phyloP scores from a whole-genome alignment of 805 yeast genomes.

The Candida boleticola region DNA sequence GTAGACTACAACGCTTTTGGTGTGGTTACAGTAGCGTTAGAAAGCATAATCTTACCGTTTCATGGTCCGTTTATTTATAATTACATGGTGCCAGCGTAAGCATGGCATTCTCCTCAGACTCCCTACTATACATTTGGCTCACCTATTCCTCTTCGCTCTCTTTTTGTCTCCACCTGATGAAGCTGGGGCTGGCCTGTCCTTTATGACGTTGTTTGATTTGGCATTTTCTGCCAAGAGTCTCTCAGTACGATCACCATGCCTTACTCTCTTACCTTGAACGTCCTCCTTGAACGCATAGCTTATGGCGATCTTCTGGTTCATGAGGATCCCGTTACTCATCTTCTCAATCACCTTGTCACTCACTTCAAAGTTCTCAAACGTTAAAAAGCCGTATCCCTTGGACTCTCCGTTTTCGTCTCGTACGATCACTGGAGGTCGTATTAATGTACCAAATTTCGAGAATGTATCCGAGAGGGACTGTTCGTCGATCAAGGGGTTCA shows the following conservation, averaged over 20 bases:
- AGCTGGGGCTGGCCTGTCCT: conserved; percentile 1
- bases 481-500: conserved; percentile 66
- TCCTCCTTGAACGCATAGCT: conserved; percentile 72
- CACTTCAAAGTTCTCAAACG: conserved; percentile 59
- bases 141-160: not conserved
- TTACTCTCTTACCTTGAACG: conserved; percentile 37
- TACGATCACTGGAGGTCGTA: conserved; percentile 47
- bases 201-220: conserved; percentile 32
- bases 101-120: too few relatives aligned
- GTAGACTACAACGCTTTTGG: too few relatives aligned
- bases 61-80: too few relatives aligned
- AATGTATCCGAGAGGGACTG: conserved; percentile 56
- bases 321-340: conserved; percentile 65
- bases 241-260: conserved; percentile 81
- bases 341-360: conserved; percentile 71
- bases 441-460: conserved; percentile 63
- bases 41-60: too few relatives aligned
- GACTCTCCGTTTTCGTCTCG: conserved; percentile 50
- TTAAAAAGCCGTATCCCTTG: conserved; percentile 65
- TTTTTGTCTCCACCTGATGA: conserved; percentile 1
- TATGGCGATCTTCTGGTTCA: conserved; percentile 61
- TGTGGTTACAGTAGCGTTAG: too few relatives aligned
- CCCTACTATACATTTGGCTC: not conserved
- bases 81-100: too few relatives aligned
- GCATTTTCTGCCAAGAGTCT: conserved; percentile 68